phyloP scores from a whole-genome alignment of 2,329 filamentous ascomycete species.

The Exophiala xenobiotica region DNA sequence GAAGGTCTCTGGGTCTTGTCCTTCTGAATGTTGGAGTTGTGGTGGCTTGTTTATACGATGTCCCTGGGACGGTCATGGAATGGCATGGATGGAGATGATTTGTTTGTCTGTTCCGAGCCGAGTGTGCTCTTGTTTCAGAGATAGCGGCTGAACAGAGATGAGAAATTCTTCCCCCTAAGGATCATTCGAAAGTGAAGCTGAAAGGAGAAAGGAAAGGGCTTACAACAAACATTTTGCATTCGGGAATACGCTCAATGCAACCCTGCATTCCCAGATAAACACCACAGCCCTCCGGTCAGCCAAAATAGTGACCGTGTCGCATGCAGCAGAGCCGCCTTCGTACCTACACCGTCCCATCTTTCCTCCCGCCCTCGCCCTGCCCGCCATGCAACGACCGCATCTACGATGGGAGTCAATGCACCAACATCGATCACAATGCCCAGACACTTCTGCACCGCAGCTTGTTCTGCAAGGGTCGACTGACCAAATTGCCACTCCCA shows the following conservation, averaged over 20 bases:
- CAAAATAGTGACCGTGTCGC: conserved; percentile 11
- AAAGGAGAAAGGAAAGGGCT: too few species aligned
- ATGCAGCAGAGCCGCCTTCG: conserved; percentile 16
- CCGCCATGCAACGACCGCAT: conserved; percentile 19
- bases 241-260: neutral
- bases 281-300: conserved; percentile 19
- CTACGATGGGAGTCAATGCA: conserved; percentile 15
- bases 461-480: neutral
- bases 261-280: conserved; percentile 10
- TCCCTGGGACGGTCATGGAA: too few species aligned
- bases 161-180: too few species aligned
- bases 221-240: too few species aligned
- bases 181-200: too few species aligned
- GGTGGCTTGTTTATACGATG: too few species aligned
- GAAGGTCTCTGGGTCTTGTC: too few species aligned
- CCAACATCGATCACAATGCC: conserved; percentile 23
- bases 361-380: neutral
- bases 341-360: conserved; percentile 3
- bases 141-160: too few species aligned
- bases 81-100: too few species aligned
- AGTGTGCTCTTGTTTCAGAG: too few species aligned
- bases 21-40: too few species aligned
- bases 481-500: conserved; percentile 21
- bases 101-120: too few species aligned
- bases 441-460: conserved; percentile 15